Evolutionary conservation across 345 rosid species (phyloP).

Genomic region (Acer yangbiense): DNA sequence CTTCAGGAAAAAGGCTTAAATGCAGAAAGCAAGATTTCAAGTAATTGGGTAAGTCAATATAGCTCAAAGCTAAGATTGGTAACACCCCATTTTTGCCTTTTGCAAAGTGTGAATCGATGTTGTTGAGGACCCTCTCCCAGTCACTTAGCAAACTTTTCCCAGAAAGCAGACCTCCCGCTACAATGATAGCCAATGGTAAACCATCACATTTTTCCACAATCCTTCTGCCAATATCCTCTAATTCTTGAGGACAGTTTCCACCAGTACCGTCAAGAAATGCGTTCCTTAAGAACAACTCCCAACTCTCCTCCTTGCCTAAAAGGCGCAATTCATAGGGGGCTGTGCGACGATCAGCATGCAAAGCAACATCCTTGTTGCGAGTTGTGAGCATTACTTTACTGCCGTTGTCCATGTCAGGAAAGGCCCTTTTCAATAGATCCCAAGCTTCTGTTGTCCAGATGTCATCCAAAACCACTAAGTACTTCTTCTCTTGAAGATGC

Average conservation of each 20-base stretch:
- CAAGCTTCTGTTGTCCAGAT: constrained; percentile 29
- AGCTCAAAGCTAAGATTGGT: constrained; percentile 34
- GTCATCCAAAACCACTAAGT: constrained; percentile 34
- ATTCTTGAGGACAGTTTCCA: constrained; percentile 15
- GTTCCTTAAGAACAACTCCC: constrained; percentile 31
- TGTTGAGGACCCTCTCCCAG: constrained; percentile 29
- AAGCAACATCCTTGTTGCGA: constrained; percentile 24
- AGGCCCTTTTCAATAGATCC: constrained; percentile 25
- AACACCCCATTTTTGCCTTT: constrained; percentile 25
- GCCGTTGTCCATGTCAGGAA: constrained; percentile 24
- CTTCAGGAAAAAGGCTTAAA: constrained; percentile 31
- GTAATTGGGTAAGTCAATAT: constrained; percentile 27
- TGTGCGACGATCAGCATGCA: constrained; percentile 20
- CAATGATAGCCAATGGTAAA: constrained; percentile 33
- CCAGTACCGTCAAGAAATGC: constrained; percentile 16
- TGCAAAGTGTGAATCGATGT: constrained; percentile 22
- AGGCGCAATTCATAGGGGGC: constrained; percentile 22
- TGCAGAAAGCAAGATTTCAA: constrained; percentile 35
- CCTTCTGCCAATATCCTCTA: constrained; percentile 27
- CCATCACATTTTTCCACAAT: constrained; percentile 30
- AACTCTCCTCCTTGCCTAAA: constrained; percentile 20
- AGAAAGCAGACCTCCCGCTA: constrained; percentile 29
- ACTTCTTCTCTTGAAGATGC: constrained; percentile 14
- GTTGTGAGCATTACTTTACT: constrained; percentile 35
- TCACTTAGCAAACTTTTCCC: constrained; percentile 20